Conservation (phyloP, 441 rosid species). For the Macaranga tanarius region DNA sequence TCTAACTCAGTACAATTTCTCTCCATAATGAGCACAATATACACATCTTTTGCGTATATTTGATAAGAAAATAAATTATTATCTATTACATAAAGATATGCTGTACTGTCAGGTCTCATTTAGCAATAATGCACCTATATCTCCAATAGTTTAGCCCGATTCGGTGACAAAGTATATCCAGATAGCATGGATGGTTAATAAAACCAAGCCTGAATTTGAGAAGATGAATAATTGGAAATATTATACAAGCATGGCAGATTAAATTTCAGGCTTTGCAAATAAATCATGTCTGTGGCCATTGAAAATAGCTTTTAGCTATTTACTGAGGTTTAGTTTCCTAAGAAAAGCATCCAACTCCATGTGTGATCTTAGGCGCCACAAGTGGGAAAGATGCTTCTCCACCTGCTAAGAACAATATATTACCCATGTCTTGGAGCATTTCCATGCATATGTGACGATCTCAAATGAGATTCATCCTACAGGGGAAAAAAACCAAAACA, state of each 20-base stretch:
- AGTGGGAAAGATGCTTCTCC: background rate
- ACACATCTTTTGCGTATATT: no score
- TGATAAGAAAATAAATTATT: no score
- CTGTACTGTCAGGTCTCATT: no score
- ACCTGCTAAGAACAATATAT: conserved; percentile 10
- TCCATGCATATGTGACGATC: conserved; percentile 57
- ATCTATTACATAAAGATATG: no score
- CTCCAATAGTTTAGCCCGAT: no score
- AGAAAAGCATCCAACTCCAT: background rate
- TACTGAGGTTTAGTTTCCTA: background rate
- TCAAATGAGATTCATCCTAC: conserved; percentile 65
- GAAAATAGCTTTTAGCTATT: background rate
- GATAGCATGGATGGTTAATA: background rate
- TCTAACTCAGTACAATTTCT: no score
- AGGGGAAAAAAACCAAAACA: no score
- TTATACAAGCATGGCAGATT: background rate
- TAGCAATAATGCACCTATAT: no score
- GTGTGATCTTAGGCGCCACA: background rate
- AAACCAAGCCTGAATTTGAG: background rate
- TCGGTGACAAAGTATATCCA: no score
- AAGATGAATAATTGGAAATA: background rate
- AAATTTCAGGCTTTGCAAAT: background rate
- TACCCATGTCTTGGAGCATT: conserved; percentile 52
- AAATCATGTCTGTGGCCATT: background rate
- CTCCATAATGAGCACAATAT: no score